Evolutionary conservation across 179 eudicot species (phyloP).

Genomic region (Beta lomatogona): DNA sequence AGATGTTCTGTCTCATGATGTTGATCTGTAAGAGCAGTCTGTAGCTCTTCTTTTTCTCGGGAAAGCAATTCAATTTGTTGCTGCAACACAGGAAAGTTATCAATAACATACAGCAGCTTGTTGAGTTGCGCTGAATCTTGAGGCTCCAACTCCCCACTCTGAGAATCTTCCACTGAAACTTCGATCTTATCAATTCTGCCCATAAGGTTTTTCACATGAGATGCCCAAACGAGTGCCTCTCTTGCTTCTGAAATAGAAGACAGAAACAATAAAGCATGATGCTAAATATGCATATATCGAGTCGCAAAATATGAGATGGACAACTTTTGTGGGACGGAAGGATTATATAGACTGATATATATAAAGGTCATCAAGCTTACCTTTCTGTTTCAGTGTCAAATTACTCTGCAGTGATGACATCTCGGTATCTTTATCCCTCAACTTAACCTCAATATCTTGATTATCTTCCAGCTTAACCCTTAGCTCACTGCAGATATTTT

Average conservation of each 20-base stretch:
- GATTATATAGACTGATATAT: not conserved
- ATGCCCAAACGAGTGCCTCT: conserved; percentile 48
- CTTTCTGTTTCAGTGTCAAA: conserved; percentile 49
- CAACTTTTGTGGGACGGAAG: not conserved
- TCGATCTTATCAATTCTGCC: conserved; percentile 58
- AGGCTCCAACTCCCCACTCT: conserved; percentile 38
- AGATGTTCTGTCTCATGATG: conserved; percentile 56
- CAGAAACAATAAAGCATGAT: conserved; percentile 23
- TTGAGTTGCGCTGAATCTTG: conserved; percentile 49
- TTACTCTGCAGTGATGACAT: conserved; percentile 42
- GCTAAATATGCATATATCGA: not conserved
- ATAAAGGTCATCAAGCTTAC: conserved; percentile 27
- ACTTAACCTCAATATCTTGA: conserved; percentile 46
- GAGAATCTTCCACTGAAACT: conserved; percentile 41
- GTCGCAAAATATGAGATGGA: not conserved
- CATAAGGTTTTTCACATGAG: conserved; percentile 54
- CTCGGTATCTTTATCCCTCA: conserved; percentile 60
- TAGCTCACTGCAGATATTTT: conserved; percentile 55
- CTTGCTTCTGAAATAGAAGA: conserved; percentile 59
- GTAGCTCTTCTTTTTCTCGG: conserved; percentile 62
- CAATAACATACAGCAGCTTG: conserved; percentile 67
- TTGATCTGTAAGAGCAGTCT: conserved; percentile 53
- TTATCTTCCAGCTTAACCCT: conserved; percentile 49
- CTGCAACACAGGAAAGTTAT: conserved; percentile 47
- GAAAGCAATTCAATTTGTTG: conserved; percentile 49